Evolutionary conservation across 176 grass and related monocot genomes (phyloP).

Genomic region (Calamus simplicifolius): DNA sequence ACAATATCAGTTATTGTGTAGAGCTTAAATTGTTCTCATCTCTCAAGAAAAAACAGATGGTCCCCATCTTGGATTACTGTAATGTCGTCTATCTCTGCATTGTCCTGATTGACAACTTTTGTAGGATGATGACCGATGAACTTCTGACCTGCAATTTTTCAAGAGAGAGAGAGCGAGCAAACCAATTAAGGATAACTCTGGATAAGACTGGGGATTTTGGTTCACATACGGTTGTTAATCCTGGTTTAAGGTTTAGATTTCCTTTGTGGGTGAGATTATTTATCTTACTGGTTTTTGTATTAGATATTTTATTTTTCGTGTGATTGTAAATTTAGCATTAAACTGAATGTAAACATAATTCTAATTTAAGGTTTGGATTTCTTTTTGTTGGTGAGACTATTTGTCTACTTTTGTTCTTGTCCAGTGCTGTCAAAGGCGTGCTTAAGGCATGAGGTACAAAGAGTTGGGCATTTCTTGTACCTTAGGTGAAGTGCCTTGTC

Average conservation of each 20-base stretch:
- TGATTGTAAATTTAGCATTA: neutral
- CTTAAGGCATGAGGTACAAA: too few relatives aligned
- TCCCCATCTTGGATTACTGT: constrained; percentile 70
- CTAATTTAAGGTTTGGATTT: too few relatives aligned
- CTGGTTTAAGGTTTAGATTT: too few relatives aligned
- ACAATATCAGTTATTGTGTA: too few relatives aligned
- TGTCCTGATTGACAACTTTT: constrained; percentile 52
- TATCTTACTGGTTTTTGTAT: neutral
- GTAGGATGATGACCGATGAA: constrained; percentile 36
- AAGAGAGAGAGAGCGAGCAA: neutral
- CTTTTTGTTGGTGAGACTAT: too few relatives aligned
- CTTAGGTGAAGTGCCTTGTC: too few relatives aligned
- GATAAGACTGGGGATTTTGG: neutral
- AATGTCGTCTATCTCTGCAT: constrained; percentile 83
- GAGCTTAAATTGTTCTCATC: constrained; percentile 4
- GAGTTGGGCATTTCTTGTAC: too few relatives aligned
- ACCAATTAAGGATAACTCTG: neutral
- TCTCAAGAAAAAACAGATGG: constrained; percentile 57
- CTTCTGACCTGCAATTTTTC: constrained; percentile 44
- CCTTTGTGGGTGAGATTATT: too few relatives aligned
- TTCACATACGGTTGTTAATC: too few relatives aligned
- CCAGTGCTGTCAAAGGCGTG: too few relatives aligned
- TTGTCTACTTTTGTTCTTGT: too few relatives aligned
- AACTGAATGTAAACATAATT: too few relatives aligned
- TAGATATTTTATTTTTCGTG: neutral